These are phyloP conservation scores for Epichloe elymi DNA, from an alignment of 2,329 filamentous ascomycete species.

Conservation along the genomic window DNA sequence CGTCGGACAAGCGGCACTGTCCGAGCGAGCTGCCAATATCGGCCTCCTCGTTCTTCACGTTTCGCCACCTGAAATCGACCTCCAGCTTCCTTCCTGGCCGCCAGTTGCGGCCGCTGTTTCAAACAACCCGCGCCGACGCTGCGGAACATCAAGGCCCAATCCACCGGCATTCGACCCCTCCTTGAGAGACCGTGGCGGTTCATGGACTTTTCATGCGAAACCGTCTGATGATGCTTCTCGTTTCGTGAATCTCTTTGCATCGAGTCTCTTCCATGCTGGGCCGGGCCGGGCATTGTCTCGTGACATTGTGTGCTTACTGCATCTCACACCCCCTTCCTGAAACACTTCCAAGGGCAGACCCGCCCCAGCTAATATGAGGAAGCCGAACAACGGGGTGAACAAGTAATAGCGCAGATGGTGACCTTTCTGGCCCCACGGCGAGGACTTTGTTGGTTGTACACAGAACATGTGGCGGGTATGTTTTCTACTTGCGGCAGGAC, in stretches of 20 bases:
- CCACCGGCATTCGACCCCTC: not conserved
- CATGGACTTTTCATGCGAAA: not conserved
- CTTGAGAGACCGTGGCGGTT: not conserved
- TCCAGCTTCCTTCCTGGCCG: not conserved
- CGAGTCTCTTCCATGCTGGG: no score
- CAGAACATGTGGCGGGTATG: no score
- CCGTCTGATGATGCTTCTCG: not conserved
- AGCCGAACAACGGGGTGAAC: not conserved
- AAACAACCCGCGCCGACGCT: not conserved
- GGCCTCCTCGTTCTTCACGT: no score
- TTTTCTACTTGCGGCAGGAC: no score
- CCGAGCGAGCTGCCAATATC: no score
- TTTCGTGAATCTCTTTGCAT: not conserved
- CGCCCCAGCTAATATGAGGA: not conserved
- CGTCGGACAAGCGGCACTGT: no score
- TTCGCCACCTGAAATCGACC: no score
- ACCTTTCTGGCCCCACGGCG: no score
- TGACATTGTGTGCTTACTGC: not conserved
- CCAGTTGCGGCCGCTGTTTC: not conserved
- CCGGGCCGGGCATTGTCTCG: not conserved
- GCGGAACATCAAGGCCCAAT: not conserved
- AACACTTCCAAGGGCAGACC: not conserved
- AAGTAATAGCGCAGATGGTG: not conserved
- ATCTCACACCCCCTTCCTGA: no score
- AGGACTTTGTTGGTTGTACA: no score